Evolutionary conservation across 805 yeast genomes (phyloP), one percentile per base, ranked within the genome.

Genomic region (Diddensiella santjacobensis): DNA sequence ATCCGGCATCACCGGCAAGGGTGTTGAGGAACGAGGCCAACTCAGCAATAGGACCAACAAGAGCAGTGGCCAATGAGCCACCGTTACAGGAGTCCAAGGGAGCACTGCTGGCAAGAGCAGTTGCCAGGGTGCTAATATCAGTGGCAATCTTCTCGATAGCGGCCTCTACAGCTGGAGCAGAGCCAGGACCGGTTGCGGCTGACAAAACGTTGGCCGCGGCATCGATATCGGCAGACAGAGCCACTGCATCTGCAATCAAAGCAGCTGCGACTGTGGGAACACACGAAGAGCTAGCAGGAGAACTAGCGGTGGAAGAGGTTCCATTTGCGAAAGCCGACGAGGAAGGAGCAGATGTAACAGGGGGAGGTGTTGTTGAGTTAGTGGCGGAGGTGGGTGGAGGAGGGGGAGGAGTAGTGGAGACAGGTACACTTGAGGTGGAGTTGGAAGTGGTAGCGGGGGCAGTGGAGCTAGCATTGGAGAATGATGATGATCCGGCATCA

Each of bases 181-280:
- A 10, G 18, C 38, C 38, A 17, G 38, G 20, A 17, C 30, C 30
- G 15, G 30, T 17, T 6, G 30, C 30, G 18, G 24, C 29, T 6
- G 24, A 11, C 18, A 22, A 10, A 36, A 10, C 42, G n/a, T 39
- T 17, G 15, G 18, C 30, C 6, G 42, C 42, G 18, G 42, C 42
- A 39, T 11, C 29, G 30, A 39, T 20, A 36, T 39, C 42, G 18
- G 18, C 18, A 17, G 15, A 10, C 15, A 39, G 8, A 6, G 8
- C 10, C 15, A 6, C 6, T 6, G 30, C 24, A 10, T 8, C 30
- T 17, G 42, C 8, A 20, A 22, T 20, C 24, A 39, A 15, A 13
- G 38, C 10, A 17, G 30, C 24, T 10, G 42, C 30, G 37, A 39
- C 42, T 10, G 30, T 39, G 8, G 42, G 42, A 36, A 39, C 42